A percentile compares a stretch with the other conserved stretches of the same genome.
Conservation (phyloP, 2,329 filamentous ascomycete species). For the Aspergillus uvarum region DNA sequence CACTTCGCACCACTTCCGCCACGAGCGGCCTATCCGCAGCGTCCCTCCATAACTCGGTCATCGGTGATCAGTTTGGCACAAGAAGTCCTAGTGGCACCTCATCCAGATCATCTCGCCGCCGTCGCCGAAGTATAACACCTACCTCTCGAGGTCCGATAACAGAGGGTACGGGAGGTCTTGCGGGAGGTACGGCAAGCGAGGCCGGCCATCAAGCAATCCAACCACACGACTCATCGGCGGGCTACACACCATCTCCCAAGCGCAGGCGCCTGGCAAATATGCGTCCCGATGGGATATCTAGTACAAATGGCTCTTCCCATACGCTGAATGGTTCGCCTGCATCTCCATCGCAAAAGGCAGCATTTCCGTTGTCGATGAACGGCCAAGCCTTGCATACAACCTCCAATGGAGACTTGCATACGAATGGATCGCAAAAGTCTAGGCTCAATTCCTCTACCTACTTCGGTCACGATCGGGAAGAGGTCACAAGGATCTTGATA, state of each 20-base stretch:
- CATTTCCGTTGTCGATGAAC: conserved; percentile 52
- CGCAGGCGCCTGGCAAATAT: conserved; percentile 62
- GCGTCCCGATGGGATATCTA: conserved; percentile 60
- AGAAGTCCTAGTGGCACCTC: conserved; percentile 14
- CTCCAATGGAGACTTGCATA: conserved; percentile 40
- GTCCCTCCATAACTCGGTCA: conserved; percentile 15
- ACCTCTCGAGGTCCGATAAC: conserved; percentile 23
- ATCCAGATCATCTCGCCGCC: conserved; percentile 27
- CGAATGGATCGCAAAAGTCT: conserved; percentile 41
- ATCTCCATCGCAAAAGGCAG: conserved; percentile 49
- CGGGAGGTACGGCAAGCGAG: conserved; percentile 29
- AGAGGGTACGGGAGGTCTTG: conserved; percentile 23
- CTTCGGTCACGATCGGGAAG: conserved; percentile 84
- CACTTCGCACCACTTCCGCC: conserved; percentile 21
- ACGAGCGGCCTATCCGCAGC: conserved; percentile 27
- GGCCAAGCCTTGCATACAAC: conserved; percentile 48
- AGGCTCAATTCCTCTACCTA: conserved; percentile 53
- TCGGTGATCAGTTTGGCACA: conserved; percentile 12
- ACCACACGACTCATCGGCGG: conserved; percentile 30
- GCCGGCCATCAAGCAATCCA: conserved; percentile 25
- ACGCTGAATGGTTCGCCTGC: conserved; percentile 57
- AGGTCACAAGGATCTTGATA: conserved; percentile 88
- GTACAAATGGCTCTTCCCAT: conserved; percentile 56
- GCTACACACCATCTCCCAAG: conserved; percentile 49
- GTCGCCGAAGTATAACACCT: conserved; percentile 33